Evolutionary conservation across 352 stramenopile genomes (phyloP), one percentile per base, ranked within the genome.

Genomic region (Phytopythium cucurbitacearum): DNA sequence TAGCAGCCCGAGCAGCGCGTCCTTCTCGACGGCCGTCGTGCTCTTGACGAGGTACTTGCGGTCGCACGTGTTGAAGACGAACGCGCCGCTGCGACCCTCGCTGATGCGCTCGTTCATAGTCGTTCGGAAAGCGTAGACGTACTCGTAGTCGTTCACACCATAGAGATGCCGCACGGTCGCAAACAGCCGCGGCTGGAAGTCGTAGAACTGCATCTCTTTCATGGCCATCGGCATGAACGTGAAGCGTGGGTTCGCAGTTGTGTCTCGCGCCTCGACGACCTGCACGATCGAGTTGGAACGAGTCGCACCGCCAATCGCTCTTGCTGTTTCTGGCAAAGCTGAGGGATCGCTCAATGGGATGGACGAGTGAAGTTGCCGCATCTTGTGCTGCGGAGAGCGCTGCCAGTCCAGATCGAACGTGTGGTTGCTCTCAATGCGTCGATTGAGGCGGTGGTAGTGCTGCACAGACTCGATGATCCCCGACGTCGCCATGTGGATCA

Each of bases 21-120:
- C 62, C 46, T 89, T 87, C 65, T 97, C 90, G 10, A 67, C 68
- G 1, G 72, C 60, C 4, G 80, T 91, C 45, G 87, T 94, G 51
- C 78, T 95, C 60, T 97, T 97, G 9, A 96, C 87, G n/a, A 97
- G 48, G 57, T 95, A 96, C 58, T 92, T 90, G 40, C 81, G 76
- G 52, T 97, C 86, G 57, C 72, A 89, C 38, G 87, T 94, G 48
- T 89, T 91, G 53, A 97, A 97, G 16, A 97, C 79, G 46, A 97
- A 97, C 10, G 80, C 89, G 8, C 85, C 89, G 46, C 76, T 93
- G 46, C 85, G 69, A 3, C 89, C 89, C 74, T 96, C 89, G 43
- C 80, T 91, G 45, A 97, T 86, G 5, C 87, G 86, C 52, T 97
- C 89, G 59, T 96, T 96, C 33, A 85, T 85, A 7, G 88, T 97